Evolutionary conservation across 352 stramenopile species (phyloP).

Genomic region (Aphanomyces euteiches): DNA sequence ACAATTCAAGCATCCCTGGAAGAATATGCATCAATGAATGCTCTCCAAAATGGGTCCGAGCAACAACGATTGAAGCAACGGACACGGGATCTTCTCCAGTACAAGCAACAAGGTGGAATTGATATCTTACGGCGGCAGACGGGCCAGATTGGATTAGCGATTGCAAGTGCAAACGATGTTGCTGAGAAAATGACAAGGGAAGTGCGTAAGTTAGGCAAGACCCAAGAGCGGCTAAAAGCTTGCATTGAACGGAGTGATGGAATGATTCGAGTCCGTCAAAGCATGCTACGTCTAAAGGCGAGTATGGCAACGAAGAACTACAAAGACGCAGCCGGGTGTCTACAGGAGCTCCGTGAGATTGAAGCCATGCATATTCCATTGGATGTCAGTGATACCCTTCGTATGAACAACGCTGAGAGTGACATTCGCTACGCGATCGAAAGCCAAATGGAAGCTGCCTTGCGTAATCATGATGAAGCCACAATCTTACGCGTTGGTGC

Average conservation of each 20-base stretch:
- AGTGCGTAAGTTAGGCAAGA: slow-evolving; percentile 71
- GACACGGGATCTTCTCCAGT: slow-evolving; percentile 19
- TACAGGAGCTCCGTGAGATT: slow-evolving; percentile 72
- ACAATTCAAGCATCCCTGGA: background rate
- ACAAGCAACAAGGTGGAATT: slow-evolving; percentile 21
- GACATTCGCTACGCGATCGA: slow-evolving; percentile 78
- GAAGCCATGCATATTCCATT: slow-evolving; percentile 60
- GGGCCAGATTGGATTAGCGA: slow-evolving; percentile 72
- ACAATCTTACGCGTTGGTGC: slow-evolving; percentile 64
- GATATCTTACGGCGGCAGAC: slow-evolving; percentile 65
- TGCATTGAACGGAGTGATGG: slow-evolving; percentile 62
- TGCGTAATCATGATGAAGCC: slow-evolving; percentile 42
- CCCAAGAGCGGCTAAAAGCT: slow-evolving; percentile 67
- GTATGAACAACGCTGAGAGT: slow-evolving; percentile 79
- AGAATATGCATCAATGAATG: slow-evolving; percentile 1
- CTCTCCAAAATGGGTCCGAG: background rate
- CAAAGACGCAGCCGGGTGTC: slow-evolving; percentile 61
- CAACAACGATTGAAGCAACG: background rate
- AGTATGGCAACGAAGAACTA: slow-evolving; percentile 74
- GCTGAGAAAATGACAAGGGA: slow-evolving; percentile 86
- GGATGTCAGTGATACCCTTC: slow-evolving; percentile 77
- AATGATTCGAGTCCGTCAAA: slow-evolving; percentile 75
- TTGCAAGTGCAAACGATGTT: slow-evolving; percentile 85
- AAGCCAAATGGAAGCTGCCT: slow-evolving; percentile 53
- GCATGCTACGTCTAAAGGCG: slow-evolving; percentile 60